phyloP scores from a whole-genome alignment of 208 protist genomes.

The Acanthamoeba healyi region DNA sequence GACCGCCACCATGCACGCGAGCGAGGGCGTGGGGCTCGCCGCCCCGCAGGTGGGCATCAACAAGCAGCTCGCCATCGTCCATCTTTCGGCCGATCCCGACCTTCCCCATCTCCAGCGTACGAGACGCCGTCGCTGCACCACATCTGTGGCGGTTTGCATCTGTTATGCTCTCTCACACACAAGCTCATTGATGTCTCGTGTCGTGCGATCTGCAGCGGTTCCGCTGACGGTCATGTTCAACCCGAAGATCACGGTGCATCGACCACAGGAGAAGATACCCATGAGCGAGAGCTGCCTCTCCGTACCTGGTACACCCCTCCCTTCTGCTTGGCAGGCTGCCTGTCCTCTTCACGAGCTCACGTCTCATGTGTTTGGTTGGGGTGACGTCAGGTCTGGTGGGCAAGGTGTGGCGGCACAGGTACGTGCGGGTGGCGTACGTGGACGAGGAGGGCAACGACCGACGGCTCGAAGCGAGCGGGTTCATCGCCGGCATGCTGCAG shows the following conservation, averaged over 20 bases:
- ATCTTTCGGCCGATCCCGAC: neutral
- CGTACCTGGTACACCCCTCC: neutral
- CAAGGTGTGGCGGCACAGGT: constrained; percentile 27
- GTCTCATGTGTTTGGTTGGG: neutral
- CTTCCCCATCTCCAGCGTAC: constrained; percentile 16
- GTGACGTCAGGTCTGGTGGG: constrained; percentile 11
- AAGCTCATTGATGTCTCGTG: neutral
- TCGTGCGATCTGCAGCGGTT: neutral
- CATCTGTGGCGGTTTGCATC: too few species aligned
- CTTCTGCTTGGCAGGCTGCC: too few species aligned
- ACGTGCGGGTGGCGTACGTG: constrained; percentile 33
- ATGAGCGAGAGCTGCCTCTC: constrained; percentile 53
- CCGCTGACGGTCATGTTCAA: constrained; percentile 37
- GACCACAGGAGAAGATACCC: constrained; percentile 34
- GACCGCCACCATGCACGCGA: constrained; percentile 19
- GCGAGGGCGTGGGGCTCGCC: constrained; percentile 21
- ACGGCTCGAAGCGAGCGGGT: constrained; percentile 26
- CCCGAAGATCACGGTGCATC: constrained; percentile 39
- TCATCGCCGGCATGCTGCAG: constrained; percentile 57
- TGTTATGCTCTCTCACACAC: too few species aligned
- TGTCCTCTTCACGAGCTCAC: neutral
- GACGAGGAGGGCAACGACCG: constrained; percentile 35
- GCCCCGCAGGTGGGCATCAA: constrained; percentile 36
- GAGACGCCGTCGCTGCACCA: too few species aligned
- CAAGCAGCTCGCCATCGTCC: constrained; percentile 62